Evolutionary conservation across 2,329 filamentous ascomycete genomes (phyloP), one percentile per base, ranked within the genome.

Genomic region (Ceratocystis harringtonii): DNA sequence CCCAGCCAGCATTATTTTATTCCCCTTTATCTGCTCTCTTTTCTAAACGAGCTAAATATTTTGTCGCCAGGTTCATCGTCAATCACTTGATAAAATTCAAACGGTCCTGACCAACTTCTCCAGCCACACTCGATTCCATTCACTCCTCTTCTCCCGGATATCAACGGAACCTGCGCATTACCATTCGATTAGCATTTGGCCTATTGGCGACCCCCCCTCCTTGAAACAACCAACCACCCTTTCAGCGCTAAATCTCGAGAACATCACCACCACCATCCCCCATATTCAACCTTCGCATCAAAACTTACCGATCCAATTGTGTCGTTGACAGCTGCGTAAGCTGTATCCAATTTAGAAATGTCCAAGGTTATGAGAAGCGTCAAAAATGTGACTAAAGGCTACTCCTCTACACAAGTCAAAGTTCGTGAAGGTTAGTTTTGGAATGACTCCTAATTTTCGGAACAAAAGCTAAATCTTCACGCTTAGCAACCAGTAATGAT

Each of bases 351-450:
- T 44, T 17, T 74, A 75, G 75, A 62, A 74, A 99, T 99, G 94
- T 96, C 92, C 68, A 95, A 95, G 79, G 91, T 97, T 75, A 90
- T 97, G 75, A 85, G 94, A 77, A 95, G 90, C 75, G 92, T 97
- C 73, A 97, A 96, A 80, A 99, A 97, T 81, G 92, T 99, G 77
- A 97, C 94, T 76, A 99, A 97, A 80, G 94, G 94, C 72, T 99
- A 99, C 75, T 96, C 92, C 44, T 86, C 83, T 70, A 90, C 95
- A 72, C 92, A 99, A 81, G 90, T 97, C 76, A 97, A 97, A 80
- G 94, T 99, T 76, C 87, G 92, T 79, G 92, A 96, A 89, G 91
- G 91, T 95, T 79, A 70, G 85, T 77, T 57, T 43, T 22, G 36
- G 3, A 45, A 63, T 17, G 52, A 6, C 36, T 10, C 19, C 25